Conservation (phyloP, 192 early-diverging fungal genomes). For the Backusella parvicylindrica region DNA sequence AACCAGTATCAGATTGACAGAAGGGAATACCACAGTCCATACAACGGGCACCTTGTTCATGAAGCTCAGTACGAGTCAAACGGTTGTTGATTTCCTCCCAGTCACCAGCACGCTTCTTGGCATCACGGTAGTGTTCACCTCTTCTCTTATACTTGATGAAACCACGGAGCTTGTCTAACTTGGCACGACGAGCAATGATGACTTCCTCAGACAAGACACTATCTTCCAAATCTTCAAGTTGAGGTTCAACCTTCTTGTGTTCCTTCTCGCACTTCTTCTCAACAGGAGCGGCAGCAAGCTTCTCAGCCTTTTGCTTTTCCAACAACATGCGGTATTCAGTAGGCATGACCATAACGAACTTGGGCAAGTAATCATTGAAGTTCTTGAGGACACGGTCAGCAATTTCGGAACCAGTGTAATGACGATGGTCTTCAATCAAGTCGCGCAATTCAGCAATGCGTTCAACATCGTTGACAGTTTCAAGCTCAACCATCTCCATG, state of each 20-base stretch:
- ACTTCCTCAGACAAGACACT: slow-evolving; percentile 74
- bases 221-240: slow-evolving; percentile 87
- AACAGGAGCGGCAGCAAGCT: slow-evolving; percentile 22
- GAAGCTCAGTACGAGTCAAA: slow-evolving; percentile 73
- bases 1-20: slow-evolving; percentile 97
- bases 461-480: slow-evolving; percentile 70
- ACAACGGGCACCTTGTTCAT: slow-evolving; percentile 94
- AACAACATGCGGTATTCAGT: slow-evolving; percentile 86
- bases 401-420: slow-evolving; percentile 75
- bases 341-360: slow-evolving; percentile 93
- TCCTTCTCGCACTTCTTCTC: slow-evolving; percentile 5
- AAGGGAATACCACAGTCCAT: slow-evolving; percentile 99
- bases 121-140: slow-evolving; percentile 84
- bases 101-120: slow-evolving; percentile 77
- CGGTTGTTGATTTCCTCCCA: slow-evolving; percentile 96
- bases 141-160: slow-evolving; percentile 94
- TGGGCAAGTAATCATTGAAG: slow-evolving; percentile 67
- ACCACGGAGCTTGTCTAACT: slow-evolving; percentile 92
- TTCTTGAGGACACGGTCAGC: slow-evolving; percentile 68
- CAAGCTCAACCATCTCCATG: slow-evolving; percentile 88
- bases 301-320: slow-evolving; percentile 55
- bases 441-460: slow-evolving; percentile 74
- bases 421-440: slow-evolving; percentile 78
- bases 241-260: slow-evolving; percentile 49
- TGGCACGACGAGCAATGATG: slow-evolving; percentile 61